Percentiles rank a stretch among this genome's conserved stretches.
These are phyloP conservation scores for Aspergillus avenaceus DNA, from an alignment of 495 filamentous ascomycete genomes.

Conservation along the genomic window DNA sequence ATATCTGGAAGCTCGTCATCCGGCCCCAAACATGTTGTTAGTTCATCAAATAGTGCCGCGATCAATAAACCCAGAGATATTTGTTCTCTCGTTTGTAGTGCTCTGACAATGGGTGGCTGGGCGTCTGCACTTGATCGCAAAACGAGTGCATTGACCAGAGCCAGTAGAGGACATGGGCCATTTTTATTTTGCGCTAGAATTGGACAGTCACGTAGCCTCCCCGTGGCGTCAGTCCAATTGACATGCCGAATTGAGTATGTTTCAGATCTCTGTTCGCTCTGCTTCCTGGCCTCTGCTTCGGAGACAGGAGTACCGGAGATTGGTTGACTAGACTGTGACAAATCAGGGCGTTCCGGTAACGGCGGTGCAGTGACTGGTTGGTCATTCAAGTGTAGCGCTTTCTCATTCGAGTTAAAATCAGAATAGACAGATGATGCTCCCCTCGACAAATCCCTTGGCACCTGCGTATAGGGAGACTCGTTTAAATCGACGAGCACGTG, in stretches of 20 bases:
- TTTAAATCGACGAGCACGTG: constrained; percentile 39
- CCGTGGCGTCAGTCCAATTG: constrained; percentile 51
- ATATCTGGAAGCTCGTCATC: constrained; percentile 75
- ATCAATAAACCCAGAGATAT: constrained; percentile 81
- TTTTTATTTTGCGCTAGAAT: constrained; percentile 90
- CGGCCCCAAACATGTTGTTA: constrained; percentile 60
- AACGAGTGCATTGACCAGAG: constrained; percentile 87
- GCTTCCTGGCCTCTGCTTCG: constrained; percentile 31
- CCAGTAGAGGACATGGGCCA: constrained; percentile 89
- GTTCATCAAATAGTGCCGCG: constrained; percentile 84
- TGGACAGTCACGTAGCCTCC: constrained; percentile 56
- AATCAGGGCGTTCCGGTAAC: constrained; percentile 3
- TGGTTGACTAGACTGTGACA: constrained; percentile 5
- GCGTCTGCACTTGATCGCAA: constrained; percentile 64
- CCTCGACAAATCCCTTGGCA: constrained; percentile 4
- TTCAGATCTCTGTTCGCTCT: constrained; percentile 50
- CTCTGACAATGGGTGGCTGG: constrained; percentile 69
- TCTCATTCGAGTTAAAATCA: background rate
- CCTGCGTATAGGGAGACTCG: constrained; percentile 7
- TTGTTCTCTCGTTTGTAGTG: constrained; percentile 74
- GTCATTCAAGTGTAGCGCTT: background rate
- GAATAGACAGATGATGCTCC: constrained; percentile 15
- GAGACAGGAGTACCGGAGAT: constrained; percentile 16
- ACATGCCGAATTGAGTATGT: constrained; percentile 70
- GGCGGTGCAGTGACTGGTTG: constrained; percentile 6